A percentile compares a stretch with the other conserved stretches of the same genome.
Evolutionary conservation across 1,139 yeast species (phyloP).

Genomic region (Debaryomycetaceae sp.): DNA sequence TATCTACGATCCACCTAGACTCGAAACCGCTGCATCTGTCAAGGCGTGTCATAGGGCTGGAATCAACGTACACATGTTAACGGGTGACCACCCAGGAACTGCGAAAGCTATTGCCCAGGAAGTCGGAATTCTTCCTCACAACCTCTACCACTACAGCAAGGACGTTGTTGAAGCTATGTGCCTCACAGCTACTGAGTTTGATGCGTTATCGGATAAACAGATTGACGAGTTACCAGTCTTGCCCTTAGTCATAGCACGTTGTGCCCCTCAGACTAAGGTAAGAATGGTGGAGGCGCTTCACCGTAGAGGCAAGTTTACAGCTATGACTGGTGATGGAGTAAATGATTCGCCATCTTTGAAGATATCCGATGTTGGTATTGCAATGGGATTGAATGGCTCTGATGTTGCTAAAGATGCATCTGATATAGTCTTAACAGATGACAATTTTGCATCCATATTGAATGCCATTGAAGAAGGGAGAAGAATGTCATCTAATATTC

Average conservation of each 20-base stretch:
- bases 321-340: slow-evolving; percentile 89
- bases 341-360: slow-evolving; percentile 81
- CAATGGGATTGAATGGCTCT: slow-evolving; percentile 82
- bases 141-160: slow-evolving; percentile 58
- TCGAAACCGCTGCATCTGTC: slow-evolving; percentile 68
- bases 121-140: slow-evolving; percentile 77
- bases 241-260: slow-evolving; percentile 78
- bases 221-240: slow-evolving; percentile 67
- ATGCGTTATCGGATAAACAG: slow-evolving; percentile 56
- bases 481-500: slow-evolving; percentile 77
- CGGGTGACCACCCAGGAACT: slow-evolving; percentile 84
- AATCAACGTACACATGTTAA: slow-evolving; percentile 78
- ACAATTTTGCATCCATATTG: slow-evolving; percentile 72
- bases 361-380: slow-evolving; percentile 80
- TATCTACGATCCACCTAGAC: slow-evolving; percentile 80
- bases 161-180: slow-evolving; percentile 66
- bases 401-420: slow-evolving; percentile 83
- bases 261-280: slow-evolving; percentile 84
- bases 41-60: slow-evolving; percentile 71
- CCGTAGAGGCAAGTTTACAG: slow-evolving; percentile 65
- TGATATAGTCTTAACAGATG: slow-evolving; percentile 71
- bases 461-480: slow-evolving; percentile 82
- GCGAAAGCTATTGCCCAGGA: slow-evolving; percentile 81
- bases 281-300: slow-evolving; percentile 82
- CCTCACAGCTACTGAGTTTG: slow-evolving; percentile 75